phyloP scores from a whole-genome alignment of 768 basidiomycete genomes.

The Hydnomerulius pinastri region DNA sequence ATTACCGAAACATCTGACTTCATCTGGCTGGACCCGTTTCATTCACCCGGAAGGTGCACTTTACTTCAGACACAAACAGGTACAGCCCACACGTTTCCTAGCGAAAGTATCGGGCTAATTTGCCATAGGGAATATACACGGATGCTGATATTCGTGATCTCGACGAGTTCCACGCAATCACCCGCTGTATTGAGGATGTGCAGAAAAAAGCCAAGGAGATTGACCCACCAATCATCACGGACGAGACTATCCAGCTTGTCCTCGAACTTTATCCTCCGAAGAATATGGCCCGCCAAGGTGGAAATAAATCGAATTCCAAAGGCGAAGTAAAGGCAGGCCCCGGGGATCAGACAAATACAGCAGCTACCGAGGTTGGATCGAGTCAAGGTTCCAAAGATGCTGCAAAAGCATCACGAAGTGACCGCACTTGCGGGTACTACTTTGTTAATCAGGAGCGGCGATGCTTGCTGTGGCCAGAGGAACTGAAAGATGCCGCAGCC shows the following conservation, averaged over 20 bases:
- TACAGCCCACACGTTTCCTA: constrained; percentile 24
- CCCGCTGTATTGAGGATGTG: constrained; percentile 19
- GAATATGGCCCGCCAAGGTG: constrained; percentile 29
- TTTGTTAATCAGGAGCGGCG: constrained; percentile 44
- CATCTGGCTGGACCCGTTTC: constrained; percentile 41
- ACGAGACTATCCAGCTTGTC: not conserved
- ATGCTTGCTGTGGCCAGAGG: constrained; percentile 49
- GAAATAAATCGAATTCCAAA: too few relatives aligned
- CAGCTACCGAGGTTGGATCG: too few relatives aligned
- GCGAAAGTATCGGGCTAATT: not conserved
- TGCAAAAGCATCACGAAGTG: constrained; percentile 18
- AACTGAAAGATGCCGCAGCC: constrained; percentile 29
- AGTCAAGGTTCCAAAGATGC: too few relatives aligned
- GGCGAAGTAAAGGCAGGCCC: too few relatives aligned
- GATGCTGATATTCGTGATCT: constrained; percentile 48
- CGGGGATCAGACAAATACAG: too few relatives aligned
- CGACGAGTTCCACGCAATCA: constrained; percentile 28
- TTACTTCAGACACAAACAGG: constrained; percentile 46
- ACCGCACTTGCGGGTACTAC: constrained; percentile 39
- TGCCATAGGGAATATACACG: constrained; percentile 44
- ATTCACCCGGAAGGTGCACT: constrained; percentile 56
- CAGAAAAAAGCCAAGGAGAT: constrained; percentile 12
- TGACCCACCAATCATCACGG: constrained; percentile 26
- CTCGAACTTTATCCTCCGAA: not conserved
- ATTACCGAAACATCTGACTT: not conserved